Evolutionary conservation across 2,329 filamentous ascomycete species (phyloP), one percentile per base, ranked within the genome.

Genomic region (Monilinia aucupariae): DNA sequence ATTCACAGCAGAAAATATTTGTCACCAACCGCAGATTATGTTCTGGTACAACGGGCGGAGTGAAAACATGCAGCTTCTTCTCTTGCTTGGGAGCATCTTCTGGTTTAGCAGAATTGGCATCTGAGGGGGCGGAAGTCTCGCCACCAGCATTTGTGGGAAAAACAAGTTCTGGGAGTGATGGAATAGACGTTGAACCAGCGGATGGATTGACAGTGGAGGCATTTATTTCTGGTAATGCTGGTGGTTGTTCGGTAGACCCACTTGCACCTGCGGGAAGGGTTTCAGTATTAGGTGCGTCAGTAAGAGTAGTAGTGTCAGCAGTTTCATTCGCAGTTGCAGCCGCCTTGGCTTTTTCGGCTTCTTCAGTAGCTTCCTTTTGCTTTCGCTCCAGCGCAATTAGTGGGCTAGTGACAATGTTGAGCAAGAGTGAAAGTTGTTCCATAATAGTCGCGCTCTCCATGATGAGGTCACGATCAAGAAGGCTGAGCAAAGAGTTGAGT

Each of bases 391-490:
- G 79, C 39, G 88, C 85, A 66, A 90, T 90, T 32, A 99, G 81
- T 13, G 94, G 94, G 63, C 89, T 82, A 0, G 94, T 99, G 62
- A 97, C 91, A 68, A 89, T 88, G 74, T 91, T 93, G 32, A 99
- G 82, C 37, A 99, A 79, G 67, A 88, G 87, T 2, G 94, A 94
- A 32, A 99, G 82, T 66, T 92, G 88, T 70, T 96, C 93, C 92
- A 99, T 97, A 63, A 96, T 93, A 8, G 87, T 83, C n/a, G 93
- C 92, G 76, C 92, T 99, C 76, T 99, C 94, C 78, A 96, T 96
- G 67, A 99, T 92, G 65, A 97, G 81, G 68, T 92, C 90, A n/a
- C 94, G 89, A 73, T 97, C 94, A 27, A 99, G 82, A 6, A 99
- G 82, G 65, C 86, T 88, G 53, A 99, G 81, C 37, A 99, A 79